Evolutionary conservation across 1,139 yeast species (phyloP).

Genomic region (Taphrina confusa): DNA sequence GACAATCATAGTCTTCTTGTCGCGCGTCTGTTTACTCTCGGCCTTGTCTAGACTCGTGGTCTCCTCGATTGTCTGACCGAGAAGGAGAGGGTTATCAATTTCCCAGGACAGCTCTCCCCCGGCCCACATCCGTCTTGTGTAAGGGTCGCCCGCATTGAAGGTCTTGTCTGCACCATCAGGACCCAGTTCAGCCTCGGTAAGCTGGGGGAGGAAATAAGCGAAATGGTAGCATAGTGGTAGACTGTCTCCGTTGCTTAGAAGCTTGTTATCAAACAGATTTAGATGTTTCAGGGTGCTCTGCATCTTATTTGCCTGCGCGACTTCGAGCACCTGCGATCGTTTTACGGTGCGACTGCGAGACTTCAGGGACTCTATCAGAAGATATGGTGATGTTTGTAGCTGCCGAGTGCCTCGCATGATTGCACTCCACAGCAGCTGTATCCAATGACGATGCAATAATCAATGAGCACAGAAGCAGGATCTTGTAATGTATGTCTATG

Average conservation of each 20-base stretch:
- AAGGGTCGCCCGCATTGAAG: slow-evolving; percentile 64
- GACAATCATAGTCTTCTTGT: slow-evolving; percentile 43
- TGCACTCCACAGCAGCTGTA: too few species aligned
- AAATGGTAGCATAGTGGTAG: slow-evolving; percentile 65
- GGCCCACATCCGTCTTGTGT: slow-evolving; percentile 75
- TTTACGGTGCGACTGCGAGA: background rate
- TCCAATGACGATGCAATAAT: too few species aligned
- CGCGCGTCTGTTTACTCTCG: slow-evolving; percentile 38
- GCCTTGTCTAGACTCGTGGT: slow-evolving; percentile 36
- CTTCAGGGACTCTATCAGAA: slow-evolving; percentile 22
- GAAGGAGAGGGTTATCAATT: slow-evolving; percentile 45
- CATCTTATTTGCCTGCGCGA: slow-evolving; percentile 11
- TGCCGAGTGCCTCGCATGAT: background rate
- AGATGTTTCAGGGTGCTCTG: slow-evolving; percentile 24
- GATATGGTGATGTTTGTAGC: slow-evolving; percentile 6
- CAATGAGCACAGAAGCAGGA: too few species aligned
- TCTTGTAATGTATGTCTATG: too few species aligned
- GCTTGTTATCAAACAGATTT: slow-evolving; percentile 1
- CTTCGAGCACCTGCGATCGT: slow-evolving; percentile 1
- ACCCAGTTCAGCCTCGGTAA: slow-evolving; percentile 55
- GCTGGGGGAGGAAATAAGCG: slow-evolving; percentile 61
- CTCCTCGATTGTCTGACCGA: slow-evolving; percentile 47
- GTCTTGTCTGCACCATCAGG: slow-evolving; percentile 80
- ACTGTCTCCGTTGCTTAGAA: slow-evolving; percentile 38
- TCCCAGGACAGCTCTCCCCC: slow-evolving; percentile 61